Evolutionary conservation across 768 basidiomycete genomes (phyloP), one percentile per base, ranked within the genome.

Genomic region (Rhizopogon vulgaris): DNA sequence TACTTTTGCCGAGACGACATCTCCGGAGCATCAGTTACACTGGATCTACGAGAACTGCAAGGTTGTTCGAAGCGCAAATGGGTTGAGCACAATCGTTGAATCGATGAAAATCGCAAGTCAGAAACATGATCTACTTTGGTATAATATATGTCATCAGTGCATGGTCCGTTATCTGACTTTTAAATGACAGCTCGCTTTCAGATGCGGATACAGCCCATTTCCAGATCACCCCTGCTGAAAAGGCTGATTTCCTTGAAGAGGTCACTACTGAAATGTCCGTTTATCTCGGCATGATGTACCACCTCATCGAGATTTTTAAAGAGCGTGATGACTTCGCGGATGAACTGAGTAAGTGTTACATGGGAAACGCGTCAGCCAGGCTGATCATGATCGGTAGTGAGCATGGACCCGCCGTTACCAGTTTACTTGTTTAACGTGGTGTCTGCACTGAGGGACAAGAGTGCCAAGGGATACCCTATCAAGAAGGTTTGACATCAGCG

Each of bases 41-140:
- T 94, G 93, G 86, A 89, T 99, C 60, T 87, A 94, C 54, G 87
- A 95, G 68, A 95, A 97, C 64, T 89, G 88, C 65, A 91, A 88
- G 65, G 75, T 90, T 17, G 84, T 98, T 1, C 80, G 93, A 46
- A 75, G 78, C 18, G 85, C 85, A 0, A 91, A 95, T 67, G 94
- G 94, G 17, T 71, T 97, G 28, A 82, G 79, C 60, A 80, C 77
- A 52, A 86, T 97, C 18, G 78, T 95, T 14, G 85, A 90, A 61
- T 93, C 91, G 6, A 78, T 97, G 71, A 93, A 92, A 70, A 87
- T 93, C 54, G 93, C 93, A 4, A 85, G 84, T 50, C 78, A 87
- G 37, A 91, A 90, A 62, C 91, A 95, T 58, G 91, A 94, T 65
- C 67, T 90, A 15, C 70, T 93, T 52, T 86, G 87, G 91, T 89